Conservation (phyloP, 1,139 yeast genomes). For the Yamadazyma diospyri region DNA sequence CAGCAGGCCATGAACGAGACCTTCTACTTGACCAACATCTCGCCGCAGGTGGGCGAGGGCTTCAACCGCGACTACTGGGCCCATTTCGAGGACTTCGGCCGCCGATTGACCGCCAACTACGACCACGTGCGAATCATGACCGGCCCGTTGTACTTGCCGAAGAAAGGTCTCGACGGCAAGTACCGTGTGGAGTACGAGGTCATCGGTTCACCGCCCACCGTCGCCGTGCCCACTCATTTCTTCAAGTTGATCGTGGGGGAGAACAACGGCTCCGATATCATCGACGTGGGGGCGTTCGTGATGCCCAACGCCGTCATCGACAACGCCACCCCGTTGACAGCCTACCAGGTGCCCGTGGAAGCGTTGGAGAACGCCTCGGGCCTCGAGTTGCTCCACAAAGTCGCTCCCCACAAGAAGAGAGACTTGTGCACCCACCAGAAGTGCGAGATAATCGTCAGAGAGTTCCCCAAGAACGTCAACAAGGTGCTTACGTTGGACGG, state of each 20-base stretch:
- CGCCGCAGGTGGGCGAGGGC: conserved; percentile 98
- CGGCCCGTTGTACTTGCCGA: conserved; percentile 91
- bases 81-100: conserved; percentile 84
- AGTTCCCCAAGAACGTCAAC: conserved; percentile 55
- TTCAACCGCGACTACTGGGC: conserved; percentile 98
- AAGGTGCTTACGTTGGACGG: conserved; percentile 23
- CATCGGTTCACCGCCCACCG: conserved; percentile 93
- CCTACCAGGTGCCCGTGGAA: conserved; percentile 84
- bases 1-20: conserved; percentile 96
- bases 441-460: conserved; percentile 82
- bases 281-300: conserved; percentile 89
- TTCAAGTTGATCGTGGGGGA: conserved; percentile 90
- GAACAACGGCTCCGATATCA: conserved; percentile 41
- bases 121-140: conserved; percentile 80
- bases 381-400: conserved; percentile 68
- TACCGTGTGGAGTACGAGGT: conserved; percentile 84
- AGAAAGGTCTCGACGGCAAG: conserved; percentile 59
- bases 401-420: conserved; percentile 57
- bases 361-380: conserved; percentile 89
- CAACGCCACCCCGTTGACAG: conserved; percentile 65
- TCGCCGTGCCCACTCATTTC: conserved; percentile 97
- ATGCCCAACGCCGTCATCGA: conserved; percentile 78
- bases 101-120: conserved; percentile 68
- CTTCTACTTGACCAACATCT: conserved; percentile 80
- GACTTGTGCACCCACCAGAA: conserved; percentile 76